These are phyloP conservation scores for Phoma herbarum DNA, from an alignment of 2,329 filamentous ascomycete species.

Conservation along the genomic window DNA sequence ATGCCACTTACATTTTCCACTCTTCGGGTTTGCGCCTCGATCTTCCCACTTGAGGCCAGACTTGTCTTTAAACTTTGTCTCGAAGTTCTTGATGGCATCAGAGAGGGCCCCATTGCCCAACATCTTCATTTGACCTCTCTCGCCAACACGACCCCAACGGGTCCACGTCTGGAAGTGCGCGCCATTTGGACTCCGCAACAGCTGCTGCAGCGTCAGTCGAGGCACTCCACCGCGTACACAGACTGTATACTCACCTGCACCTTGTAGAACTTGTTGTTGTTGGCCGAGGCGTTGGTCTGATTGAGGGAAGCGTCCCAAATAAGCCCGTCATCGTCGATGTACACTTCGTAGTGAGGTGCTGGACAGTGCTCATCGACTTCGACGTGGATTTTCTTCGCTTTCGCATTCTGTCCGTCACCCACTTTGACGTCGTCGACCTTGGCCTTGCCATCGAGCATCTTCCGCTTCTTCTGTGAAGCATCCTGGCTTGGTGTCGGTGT, in stretches of 20 bases:
- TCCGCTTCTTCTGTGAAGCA: conserved; percentile 33
- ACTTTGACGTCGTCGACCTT: conserved; percentile 43
- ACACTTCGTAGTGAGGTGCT: conserved; percentile 59
- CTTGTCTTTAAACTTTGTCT: conserved; percentile 67
- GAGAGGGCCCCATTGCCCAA: conserved; percentile 52
- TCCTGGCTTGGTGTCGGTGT: conserved; percentile 22
- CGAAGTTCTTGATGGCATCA: conserved; percentile 56
- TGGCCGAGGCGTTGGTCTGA: conserved; percentile 74
- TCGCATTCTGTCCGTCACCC: conserved; percentile 56
- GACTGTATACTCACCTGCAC: conserved; percentile 63
- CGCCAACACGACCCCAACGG: conserved; percentile 80
- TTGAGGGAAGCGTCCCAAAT: conserved; percentile 85
- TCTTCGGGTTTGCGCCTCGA: conserved; percentile 64
- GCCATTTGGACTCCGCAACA: conserved; percentile 42
- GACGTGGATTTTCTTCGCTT: conserved; percentile 54
- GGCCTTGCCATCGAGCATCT: conserved; percentile 34
- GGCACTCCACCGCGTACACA: background rate
- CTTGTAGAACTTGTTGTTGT: conserved; percentile 86
- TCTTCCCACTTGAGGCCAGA: conserved; percentile 62
- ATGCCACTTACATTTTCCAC: conserved; percentile 61
- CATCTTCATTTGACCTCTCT: conserved; percentile 57
- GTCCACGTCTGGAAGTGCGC: conserved; percentile 71
- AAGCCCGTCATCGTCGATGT: conserved; percentile 70
- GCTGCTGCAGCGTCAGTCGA: conserved; percentile 25
- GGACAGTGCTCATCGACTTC: conserved; percentile 59